Base-by-base conservation (phyloP, 2,329 filamentous ascomycete genomes). In the Fusarium sp. region DNA sequence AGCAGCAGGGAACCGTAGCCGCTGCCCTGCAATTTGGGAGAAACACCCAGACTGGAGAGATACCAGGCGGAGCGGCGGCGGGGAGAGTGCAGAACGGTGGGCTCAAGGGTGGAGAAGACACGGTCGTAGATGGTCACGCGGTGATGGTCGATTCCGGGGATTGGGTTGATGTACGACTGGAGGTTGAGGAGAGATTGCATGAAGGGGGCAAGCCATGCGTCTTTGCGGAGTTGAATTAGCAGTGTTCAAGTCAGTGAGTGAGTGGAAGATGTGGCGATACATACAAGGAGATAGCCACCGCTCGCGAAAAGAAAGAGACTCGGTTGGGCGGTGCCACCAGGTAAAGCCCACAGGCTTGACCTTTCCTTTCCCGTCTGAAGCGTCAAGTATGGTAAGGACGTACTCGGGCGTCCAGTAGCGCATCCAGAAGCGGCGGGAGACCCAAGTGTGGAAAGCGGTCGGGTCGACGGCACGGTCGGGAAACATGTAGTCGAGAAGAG, bases 361-460 rank as follows among this genome's bases (percentile, higher is more conserved):
- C 10, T 51, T 51, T 9, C 40, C 69, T 23, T 68, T 62, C 3
- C 64, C 57, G n/a, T 56, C 56, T 4, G 72, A 61, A 25, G 64
- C 69, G 46, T 75, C 72, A 6, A 76, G 53, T 44, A 77, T 70
- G 16, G 74, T 73, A 16, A 81, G 73, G 49, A 69, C 34, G 53
- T 76, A 80, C 18, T 78, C 75, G 4, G 72, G 65, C 2, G 74
- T 73, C 79, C 79, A 81, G 62, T 74, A 80, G 27, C 79, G 74
- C 18, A 69, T 34, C 50, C 67, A 61, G 49, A 80, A 79, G 44
- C 76, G 69, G 56, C 77, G 73, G 34, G 59, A 14, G 33, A 78
- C 16, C 65, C 72, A 74, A 2, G 63, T 57, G 18, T 54, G 34
- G 11, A 73, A 68, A 18, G 72, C 70, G 10, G 60, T 57, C 23